Evolutionary conservation across 1,284 basidiomycete genomes (phyloP), one percentile per base, ranked within the genome.

Genomic region (Kwoniella shivajii): DNA sequence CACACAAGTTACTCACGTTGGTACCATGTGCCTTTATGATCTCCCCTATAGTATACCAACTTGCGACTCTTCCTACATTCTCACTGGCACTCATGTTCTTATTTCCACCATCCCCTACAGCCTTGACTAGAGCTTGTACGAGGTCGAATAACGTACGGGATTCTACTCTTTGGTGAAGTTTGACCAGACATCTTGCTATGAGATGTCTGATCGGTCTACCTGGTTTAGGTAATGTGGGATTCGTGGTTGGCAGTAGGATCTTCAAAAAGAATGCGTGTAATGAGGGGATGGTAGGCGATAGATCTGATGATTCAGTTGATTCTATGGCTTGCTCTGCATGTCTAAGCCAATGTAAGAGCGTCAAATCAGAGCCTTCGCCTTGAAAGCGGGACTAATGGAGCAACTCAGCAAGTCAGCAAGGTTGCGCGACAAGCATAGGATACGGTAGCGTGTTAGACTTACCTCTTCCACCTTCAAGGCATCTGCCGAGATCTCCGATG

Each of bases 121-220:
- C 83, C 77, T 86, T 90, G 54, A 93, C 75, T 52, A 93, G 82
- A 1, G 83, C 74, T 68, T 92, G 89, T n/a, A 95, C 74, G 6
- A 89, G 88, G 68, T 98, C 94, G 67, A 93, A 97, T 50, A 96
- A 78, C 1, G 87, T 85, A 72, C 87, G 84, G 2, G 87, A 87
- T 71, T 97, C 93, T 63, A 89, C 89, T 16, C 86, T 84, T 33
- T 82, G 83, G 77, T 95, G 94, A n/a, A 96, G 69, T 20, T 82
- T 75, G 50, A 90, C 79, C 42, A 97, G 78, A 68, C 90, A 92
- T 80, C 89, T 82, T 6, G 89, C 86, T 45, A 89, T 83, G 3
- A 92, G 80, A 59, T 89, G 88, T 36, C 95, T 84, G 48, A 92
- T 80, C 2, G 91, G 91, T 22, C 92, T 85, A 20, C 94, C 93